Percentiles rank a stretch among this genome's conserved stretches.
Evolutionary conservation across 495 filamentous ascomycete genomes (phyloP).

Genomic region (Penicillium argentinense): DNA sequence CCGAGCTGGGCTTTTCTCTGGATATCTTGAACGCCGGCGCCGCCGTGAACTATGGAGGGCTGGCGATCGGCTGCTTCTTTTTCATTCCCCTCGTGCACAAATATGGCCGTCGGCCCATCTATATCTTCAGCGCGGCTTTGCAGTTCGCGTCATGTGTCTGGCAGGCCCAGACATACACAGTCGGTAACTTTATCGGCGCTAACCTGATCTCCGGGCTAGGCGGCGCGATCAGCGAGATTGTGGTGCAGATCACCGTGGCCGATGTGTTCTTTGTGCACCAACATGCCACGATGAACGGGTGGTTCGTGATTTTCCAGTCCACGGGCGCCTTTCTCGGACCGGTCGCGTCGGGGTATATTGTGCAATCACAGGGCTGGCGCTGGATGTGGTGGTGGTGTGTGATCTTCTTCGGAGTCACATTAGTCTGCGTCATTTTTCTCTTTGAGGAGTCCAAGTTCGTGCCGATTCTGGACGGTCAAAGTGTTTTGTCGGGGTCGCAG

Average conservation of each 20-base stretch:
- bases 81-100: constrained; percentile 48
- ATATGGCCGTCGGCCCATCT: constrained; percentile 45
- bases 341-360: constrained; percentile 46
- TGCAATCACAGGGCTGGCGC: constrained; percentile 45
- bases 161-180: constrained; percentile 32
- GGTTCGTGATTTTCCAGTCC: constrained; percentile 35
- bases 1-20: constrained; percentile 35
- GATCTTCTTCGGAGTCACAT: constrained; percentile 41
- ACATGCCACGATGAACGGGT: constrained; percentile 38
- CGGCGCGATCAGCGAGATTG: constrained; percentile 41
- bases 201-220: constrained; percentile 36
- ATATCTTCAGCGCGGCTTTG: constrained; percentile 35
- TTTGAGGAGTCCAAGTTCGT: constrained; percentile 47
- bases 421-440: constrained; percentile 37
- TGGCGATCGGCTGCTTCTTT: constrained; percentile 42
- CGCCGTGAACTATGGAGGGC: constrained; percentile 35
- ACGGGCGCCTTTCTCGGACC: constrained; percentile 39
- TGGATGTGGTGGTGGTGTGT: constrained; percentile 55
- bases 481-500: not conserved
- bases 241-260: constrained; percentile 48
- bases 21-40: constrained; percentile 37
- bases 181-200: constrained; percentile 30
- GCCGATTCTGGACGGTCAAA: constrained; percentile 11
- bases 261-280: constrained; percentile 53
- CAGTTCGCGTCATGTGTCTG: constrained; percentile 40